Evolutionary conservation across 352 stramenopile species (phyloP).

Genomic region (Pythium monospermum): DNA sequence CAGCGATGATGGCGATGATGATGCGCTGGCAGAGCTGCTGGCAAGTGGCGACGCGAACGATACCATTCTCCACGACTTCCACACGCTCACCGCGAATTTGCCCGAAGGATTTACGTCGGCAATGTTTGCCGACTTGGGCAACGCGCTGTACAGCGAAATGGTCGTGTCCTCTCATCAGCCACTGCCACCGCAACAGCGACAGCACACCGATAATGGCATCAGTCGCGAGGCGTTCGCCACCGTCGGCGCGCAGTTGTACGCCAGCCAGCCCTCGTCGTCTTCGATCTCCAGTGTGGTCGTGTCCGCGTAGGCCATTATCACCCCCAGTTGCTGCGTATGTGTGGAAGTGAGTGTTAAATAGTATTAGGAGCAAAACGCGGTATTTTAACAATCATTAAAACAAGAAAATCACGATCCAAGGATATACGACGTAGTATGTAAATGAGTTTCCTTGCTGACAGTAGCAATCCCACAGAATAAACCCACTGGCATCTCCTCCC

Average conservation of each 20-base stretch:
- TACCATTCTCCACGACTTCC: slow-evolving; percentile 40
- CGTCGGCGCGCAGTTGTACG: slow-evolving; percentile 47
- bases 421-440: too few species aligned
- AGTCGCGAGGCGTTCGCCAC: slow-evolving; percentile 43
- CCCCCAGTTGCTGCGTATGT: too few species aligned
- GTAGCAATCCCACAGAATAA: too few species aligned
- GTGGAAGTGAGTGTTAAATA: too few species aligned
- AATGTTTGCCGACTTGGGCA: slow-evolving; percentile 66
- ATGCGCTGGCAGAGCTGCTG: slow-evolving; percentile 11
- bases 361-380: too few species aligned
- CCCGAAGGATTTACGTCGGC: slow-evolving; percentile 65
- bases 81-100: slow-evolving; percentile 40
- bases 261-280: slow-evolving; percentile 13
- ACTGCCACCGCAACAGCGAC: slow-evolving; percentile 16
- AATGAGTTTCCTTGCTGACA: too few species aligned
- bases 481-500: too few species aligned
- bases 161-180: slow-evolving; percentile 32
- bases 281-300: slow-evolving; percentile 29
- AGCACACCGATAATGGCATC: slow-evolving; percentile 19
- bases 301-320: too few species aligned
- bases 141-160: slow-evolving; percentile 71
- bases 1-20: slow-evolving; percentile 1
- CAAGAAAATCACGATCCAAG: too few species aligned
- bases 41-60: slow-evolving; percentile 23
- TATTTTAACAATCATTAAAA: too few species aligned